Base-by-base conservation (phyloP, 2,329 filamentous ascomycete species). In the Zymoseptoria brevis region DNA sequence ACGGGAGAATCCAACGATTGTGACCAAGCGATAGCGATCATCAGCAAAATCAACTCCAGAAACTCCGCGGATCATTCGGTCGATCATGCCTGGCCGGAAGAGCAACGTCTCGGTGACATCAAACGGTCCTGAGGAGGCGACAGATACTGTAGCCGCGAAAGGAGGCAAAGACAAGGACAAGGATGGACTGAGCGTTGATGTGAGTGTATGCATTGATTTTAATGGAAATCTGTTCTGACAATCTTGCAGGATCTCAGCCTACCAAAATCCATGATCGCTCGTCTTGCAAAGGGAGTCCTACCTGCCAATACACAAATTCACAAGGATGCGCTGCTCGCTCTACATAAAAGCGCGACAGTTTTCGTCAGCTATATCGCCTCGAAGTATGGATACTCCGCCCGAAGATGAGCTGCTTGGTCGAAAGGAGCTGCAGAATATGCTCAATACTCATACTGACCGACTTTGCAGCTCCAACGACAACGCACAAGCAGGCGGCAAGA, bases 271-370 rank as follows among this genome's bases (percentile, higher is more conserved):
- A 90, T 93, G 75, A 86, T 93, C 65, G 88, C 87, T 56, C 81
- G 89, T 57, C 80, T 94, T 35, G 87, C 88, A 49, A 93, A 93
- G 76, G 87, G 88, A 49, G 88, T 90, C 5, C 77, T 94, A 4
- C 89, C 89, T 0, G 81, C 88, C 5, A 91, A 91, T 71, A 92
- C 89, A 4, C 87, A 90, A 74, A 89, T 93, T 54, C 88, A 93
- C 72, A 89, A 86, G 69, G 90, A 91, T 76, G 89, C 89, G 50
- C 83, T 92, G 57, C 75, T 90, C 55, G 89, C 89, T 8, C 81
- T 94, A 77, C 87, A 84, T 65, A 92, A 92, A 75, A 88, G 87
- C 73, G 87, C 89, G 7, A 92, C 88, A 1, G 86, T 94, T 0
- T 94, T 94, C 69, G 87, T 94, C 67, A 93, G 84, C 75, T 89